Evolutionary conservation across 2,329 filamentous ascomycete species (phyloP), one percentile per base, ranked within the genome.

Genomic region (Dactylellina sp.): DNA sequence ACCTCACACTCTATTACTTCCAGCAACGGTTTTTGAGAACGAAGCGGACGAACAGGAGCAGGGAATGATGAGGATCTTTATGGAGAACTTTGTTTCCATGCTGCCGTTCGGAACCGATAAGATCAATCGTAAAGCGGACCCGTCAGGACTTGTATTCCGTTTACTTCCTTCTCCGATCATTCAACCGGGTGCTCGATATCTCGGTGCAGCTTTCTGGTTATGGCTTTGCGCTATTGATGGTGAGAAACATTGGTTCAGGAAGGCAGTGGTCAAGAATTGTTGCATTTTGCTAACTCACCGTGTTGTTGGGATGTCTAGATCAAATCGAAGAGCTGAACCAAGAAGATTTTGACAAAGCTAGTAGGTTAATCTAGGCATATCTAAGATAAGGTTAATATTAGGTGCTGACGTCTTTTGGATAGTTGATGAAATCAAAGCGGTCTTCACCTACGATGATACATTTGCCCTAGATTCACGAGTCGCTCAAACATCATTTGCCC

Each of bases 221-320:
- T 79, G 78, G 78, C 28, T 79, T 2, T 79, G 78, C 20, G 75
- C 78, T 28, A 75, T 78, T 7, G 78, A 79, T 75, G 78, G 77
- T 65, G 20, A 47, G 59, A 12, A 7, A 7, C 11, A 7, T 46
- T 42, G 7, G 16, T 18, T 16, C 11, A 11, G 32, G 18, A n/a
- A 44, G 20, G 2, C 25, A 24, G 46, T 68, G 56, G 53, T 59
- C n/a, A 52, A 49, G 11, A 22, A 4, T 47, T 62, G 61, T 68
- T 62, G 61, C 42, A 71, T 72, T 72, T 52, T 42, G 18, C 62
- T 76, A 25, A 76, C 18, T 7, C 11, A 3, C 37, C 39, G 60
- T 63, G 61, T 56, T 74, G 61, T 3, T 22, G 22, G 12, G 44
- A 40, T 9, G 7, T 32, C 7, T 52, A 76, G 75, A 76, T 25